phyloP scores from a whole-genome alignment of 768 basidiomycete genomes.

The Kwoniella newhampshirensis region DNA sequence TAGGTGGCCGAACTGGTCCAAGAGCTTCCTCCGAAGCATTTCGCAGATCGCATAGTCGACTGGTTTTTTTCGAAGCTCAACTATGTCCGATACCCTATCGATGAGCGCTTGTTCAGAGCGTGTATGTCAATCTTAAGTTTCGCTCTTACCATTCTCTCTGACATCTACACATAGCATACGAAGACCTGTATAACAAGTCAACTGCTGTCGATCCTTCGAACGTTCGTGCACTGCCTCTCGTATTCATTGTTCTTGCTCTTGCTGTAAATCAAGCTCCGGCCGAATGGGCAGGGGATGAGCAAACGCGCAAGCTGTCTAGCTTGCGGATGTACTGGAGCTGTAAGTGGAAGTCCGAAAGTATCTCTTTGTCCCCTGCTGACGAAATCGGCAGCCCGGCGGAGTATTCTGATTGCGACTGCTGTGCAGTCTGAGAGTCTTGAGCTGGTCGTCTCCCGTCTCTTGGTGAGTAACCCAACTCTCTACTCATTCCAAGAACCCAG shows the following conservation, averaged over 20 bases:
- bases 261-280: constrained; percentile 83
- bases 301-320: constrained; percentile 72
- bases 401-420: constrained; percentile 84
- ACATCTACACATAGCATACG: constrained; percentile 57
- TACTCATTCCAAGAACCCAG: not conserved
- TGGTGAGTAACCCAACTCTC: constrained; percentile 56
- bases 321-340: constrained; percentile 94
- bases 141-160: not conserved
- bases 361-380: constrained; percentile 3
- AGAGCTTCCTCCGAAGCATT: constrained; percentile 75
- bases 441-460: constrained; percentile 83
- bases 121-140: constrained; percentile 21
- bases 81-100: constrained; percentile 89
- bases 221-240: constrained; percentile 64
- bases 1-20: constrained; percentile 78
- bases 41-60: constrained; percentile 75
- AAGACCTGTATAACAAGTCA: constrained; percentile 59
- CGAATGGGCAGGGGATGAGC: constrained; percentile 74
- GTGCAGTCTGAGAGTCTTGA: constrained; percentile 91
- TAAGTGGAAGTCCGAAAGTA: constrained; percentile 59
- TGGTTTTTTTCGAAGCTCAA: constrained; percentile 69
- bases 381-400: constrained; percentile 67
- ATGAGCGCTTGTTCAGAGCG: constrained; percentile 58
- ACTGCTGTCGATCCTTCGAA: constrained; percentile 43
- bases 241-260: constrained; percentile 89